Evolutionary conservation across 106 monocot species (phyloP).

Genomic region (Allium cepa): DNA sequence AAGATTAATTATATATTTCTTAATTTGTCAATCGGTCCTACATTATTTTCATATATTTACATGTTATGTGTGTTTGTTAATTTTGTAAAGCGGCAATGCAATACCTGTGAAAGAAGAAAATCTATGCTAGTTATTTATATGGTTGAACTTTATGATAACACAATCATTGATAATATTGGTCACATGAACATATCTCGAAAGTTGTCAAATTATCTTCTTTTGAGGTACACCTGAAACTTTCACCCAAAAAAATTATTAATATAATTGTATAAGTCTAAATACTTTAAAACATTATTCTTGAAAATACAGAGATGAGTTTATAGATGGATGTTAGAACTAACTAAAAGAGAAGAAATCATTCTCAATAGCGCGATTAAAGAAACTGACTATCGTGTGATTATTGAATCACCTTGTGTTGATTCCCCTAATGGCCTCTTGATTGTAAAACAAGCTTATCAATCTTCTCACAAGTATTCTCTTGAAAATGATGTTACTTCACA

Average conservation of each 20-base stretch:
- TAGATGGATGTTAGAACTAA: conserved; percentile 69
- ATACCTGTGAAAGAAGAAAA: conserved; percentile 67
- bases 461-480: conserved; percentile 33
- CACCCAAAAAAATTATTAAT: not conserved
- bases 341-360: conserved; percentile 65
- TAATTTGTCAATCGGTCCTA: no score
- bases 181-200: no score
- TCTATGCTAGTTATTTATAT: conserved; percentile 27
- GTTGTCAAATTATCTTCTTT: conserved; percentile 5
- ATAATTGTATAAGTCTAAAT: not conserved
- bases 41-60: no score
- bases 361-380: conserved; percentile 43
- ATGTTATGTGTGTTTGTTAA: no score
- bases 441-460: conserved; percentile 51
- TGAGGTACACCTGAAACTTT: conserved; percentile 30
- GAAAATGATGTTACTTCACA: conserved; percentile 62
- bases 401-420: conserved; percentile 45
- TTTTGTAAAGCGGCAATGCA: conserved; percentile 45
- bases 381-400: conserved; percentile 35
- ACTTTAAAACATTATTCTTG: not conserved
- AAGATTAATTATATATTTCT: no score
- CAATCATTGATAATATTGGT: no score
- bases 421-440: conserved; percentile 43
- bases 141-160: no score
- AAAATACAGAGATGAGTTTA: conserved; percentile 76